Evolutionary conservation across 805 yeast genomes (phyloP).

Genomic region (Ogataea trehaloabstinens): DNA sequence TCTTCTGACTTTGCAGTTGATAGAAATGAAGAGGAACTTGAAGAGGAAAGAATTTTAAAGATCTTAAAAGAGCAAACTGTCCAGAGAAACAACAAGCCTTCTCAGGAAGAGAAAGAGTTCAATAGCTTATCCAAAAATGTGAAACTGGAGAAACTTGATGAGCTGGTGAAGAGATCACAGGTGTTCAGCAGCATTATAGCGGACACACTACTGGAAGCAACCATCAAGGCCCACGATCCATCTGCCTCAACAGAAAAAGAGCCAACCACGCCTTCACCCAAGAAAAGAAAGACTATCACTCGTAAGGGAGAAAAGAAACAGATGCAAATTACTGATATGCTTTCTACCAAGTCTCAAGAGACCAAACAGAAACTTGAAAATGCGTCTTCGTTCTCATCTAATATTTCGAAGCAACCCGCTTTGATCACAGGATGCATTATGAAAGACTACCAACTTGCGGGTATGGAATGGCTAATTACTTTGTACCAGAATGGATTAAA

Average conservation of each 20-base stretch:
- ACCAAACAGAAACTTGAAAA: conserved; percentile 20
- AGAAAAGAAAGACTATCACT: conserved; percentile 24
- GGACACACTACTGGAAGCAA: conserved; percentile 62
- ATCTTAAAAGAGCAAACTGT: conserved; percentile 19
- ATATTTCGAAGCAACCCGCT: conserved; percentile 46
- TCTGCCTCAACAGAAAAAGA: conserved; percentile 6
- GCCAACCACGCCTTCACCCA: conserved; percentile 18
- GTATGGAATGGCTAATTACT: conserved; percentile 86
- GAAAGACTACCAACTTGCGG: conserved; percentile 85
- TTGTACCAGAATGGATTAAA: conserved; percentile 90
- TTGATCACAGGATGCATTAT: conserved; percentile 55
- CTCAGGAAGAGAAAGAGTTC: conserved; percentile 39
- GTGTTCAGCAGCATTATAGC: conserved; percentile 84
- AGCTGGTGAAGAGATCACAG: conserved; percentile 82
- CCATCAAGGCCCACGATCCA: conserved; percentile 25
- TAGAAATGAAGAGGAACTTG: conserved; percentile 18
- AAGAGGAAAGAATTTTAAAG: conserved; percentile 24
- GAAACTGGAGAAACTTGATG: conserved; percentile 65
- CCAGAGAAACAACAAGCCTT: conserved; percentile 9
- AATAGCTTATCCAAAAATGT: conserved; percentile 47
- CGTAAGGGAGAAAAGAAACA: conserved; percentile 12
- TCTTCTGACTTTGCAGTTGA: too few species aligned
- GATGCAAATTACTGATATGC: conserved; percentile 15
- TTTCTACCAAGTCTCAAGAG: conserved; percentile 17
- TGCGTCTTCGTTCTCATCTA: conserved; percentile 13